Conservation (phyloP, 306 rosid species). For the Cicer arietinum region DNA sequence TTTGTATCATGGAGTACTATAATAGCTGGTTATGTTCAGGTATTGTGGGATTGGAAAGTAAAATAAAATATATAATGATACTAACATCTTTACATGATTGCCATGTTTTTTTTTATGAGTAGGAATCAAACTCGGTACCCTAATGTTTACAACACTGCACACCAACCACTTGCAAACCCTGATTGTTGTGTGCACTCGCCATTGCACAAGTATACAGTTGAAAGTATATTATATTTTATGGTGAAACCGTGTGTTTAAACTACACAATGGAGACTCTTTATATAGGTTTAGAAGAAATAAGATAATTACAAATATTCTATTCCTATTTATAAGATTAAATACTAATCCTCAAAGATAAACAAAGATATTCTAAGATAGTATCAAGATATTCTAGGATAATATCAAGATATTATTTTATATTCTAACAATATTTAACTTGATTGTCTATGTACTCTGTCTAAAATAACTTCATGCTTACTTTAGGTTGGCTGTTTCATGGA, state of each 20-base stretch:
- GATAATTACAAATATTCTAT: too few species aligned
- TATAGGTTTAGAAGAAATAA: too few species aligned
- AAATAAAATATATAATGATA: not conserved
- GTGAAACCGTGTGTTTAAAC: too few species aligned
- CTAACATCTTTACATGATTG: slow-evolving; percentile 1
- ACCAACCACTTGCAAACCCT: not conserved
- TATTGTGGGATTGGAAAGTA: slow-evolving; percentile 39
- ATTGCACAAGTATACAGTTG: not conserved
- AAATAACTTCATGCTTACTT: slow-evolving; percentile 33
- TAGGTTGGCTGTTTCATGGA: slow-evolving; percentile 59
- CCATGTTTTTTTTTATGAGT: too few species aligned
- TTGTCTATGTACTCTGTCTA: slow-evolving; percentile 4
- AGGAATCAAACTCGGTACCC: too few species aligned
- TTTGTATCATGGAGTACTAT: slow-evolving; percentile 73
- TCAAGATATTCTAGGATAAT: too few species aligned
- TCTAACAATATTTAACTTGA: not conserved
- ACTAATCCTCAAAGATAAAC: too few species aligned
- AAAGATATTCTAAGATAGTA: too few species aligned
- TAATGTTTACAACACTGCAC: too few species aligned
- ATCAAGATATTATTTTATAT: too few species aligned
- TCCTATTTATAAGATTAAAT: too few species aligned
- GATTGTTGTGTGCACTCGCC: slow-evolving; percentile 7
- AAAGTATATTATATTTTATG: not conserved
- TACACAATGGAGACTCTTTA: too few species aligned
- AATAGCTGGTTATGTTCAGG: slow-evolving; percentile 80